phyloP scores from a whole-genome alignment of 169 alveolate species.

The Plasmodium cynomolgi region DNA sequence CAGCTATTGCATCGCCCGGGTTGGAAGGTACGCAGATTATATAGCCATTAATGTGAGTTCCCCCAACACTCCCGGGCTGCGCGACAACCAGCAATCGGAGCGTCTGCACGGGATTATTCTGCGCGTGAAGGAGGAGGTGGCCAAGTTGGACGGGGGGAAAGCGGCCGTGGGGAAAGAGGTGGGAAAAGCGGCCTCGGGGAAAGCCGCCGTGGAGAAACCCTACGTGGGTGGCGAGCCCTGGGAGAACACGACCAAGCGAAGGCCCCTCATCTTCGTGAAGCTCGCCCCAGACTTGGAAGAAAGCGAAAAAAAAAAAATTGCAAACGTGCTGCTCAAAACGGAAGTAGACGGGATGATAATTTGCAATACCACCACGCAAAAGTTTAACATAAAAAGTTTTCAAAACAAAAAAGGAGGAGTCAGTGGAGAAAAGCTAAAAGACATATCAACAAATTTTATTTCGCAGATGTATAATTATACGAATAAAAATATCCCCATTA shows the following conservation, averaged over 20 bases:
- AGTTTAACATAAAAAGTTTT: not conserved
- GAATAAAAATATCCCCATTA: conserved; percentile 85
- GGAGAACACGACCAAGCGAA: conserved; percentile 76
- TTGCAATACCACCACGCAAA: conserved; percentile 88
- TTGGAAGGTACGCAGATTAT: conserved; percentile 88
- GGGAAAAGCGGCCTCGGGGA: not conserved
- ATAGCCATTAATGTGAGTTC: conserved; percentile 88
- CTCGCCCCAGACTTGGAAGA: conserved; percentile 87
- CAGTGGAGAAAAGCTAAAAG: conserved; percentile 86
- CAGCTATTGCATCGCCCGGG: conserved; percentile 73
- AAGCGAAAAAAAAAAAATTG: conserved; percentile 85
- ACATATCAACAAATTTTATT: conserved; percentile 82
- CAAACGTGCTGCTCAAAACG: conserved; percentile 86
- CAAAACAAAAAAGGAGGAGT: conserved; percentile 87
- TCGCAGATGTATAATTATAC: conserved; percentile 87
- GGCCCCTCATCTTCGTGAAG: conserved; percentile 54
- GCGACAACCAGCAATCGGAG: conserved; percentile 82
- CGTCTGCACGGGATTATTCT: conserved; percentile 79
- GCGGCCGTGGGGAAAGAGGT: not conserved
- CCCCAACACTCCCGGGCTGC: conserved; percentile 90
- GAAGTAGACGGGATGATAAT: conserved; percentile 87
- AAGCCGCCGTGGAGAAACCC: not conserved
- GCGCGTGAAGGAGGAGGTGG: conserved; percentile 76
- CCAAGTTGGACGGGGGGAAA: not conserved
- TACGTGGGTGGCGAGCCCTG: conserved; percentile 42